Evolutionary conservation across 768 basidiomycete species (phyloP).

Genomic region (Rhizopogon rudus): DNA sequence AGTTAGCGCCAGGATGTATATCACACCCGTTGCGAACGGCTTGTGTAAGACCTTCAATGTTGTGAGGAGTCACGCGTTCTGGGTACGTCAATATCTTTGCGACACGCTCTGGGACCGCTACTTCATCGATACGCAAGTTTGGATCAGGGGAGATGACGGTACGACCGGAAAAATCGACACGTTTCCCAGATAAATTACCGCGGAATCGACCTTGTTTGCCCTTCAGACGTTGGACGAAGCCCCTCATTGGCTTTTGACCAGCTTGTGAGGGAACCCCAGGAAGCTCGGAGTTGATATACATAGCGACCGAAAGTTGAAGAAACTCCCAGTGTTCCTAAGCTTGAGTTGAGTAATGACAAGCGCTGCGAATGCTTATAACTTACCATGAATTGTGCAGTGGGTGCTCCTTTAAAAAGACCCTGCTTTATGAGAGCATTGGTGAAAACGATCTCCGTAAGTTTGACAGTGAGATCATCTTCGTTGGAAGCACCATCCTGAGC

Average conservation of each 20-base stretch:
- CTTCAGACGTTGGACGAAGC: constrained; percentile 96
- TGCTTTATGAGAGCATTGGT: constrained; percentile 91
- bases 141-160: constrained; percentile 99
- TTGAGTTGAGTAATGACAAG: constrained; percentile 1
- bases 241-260: constrained; percentile 92
- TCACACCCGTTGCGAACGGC: constrained; percentile 89
- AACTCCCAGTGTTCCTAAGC: constrained; percentile 96
- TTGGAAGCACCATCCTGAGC: constrained; percentile 97
- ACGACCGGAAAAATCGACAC: constrained; percentile 96
- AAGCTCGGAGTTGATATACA: constrained; percentile 97
- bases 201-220: constrained; percentile 99
- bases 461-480: constrained; percentile 97
- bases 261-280: constrained; percentile 87
- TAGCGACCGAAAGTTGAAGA: constrained; percentile 87
- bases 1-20: constrained; percentile 93
- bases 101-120: constrained; percentile 94
- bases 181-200: constrained; percentile 97
- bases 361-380: constrained; percentile 1
- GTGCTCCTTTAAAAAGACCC: constrained; percentile 81
- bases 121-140: constrained; percentile 97
- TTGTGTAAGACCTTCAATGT: constrained; percentile 68
- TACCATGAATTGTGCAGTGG: constrained; percentile 88
- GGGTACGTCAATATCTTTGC: constrained; percentile 95
- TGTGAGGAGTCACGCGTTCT: constrained; percentile 89
- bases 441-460: constrained; percentile 94